phyloP scores from a whole-genome alignment of 768 basidiomycete genomes.

The Floccularia luteovirens region DNA sequence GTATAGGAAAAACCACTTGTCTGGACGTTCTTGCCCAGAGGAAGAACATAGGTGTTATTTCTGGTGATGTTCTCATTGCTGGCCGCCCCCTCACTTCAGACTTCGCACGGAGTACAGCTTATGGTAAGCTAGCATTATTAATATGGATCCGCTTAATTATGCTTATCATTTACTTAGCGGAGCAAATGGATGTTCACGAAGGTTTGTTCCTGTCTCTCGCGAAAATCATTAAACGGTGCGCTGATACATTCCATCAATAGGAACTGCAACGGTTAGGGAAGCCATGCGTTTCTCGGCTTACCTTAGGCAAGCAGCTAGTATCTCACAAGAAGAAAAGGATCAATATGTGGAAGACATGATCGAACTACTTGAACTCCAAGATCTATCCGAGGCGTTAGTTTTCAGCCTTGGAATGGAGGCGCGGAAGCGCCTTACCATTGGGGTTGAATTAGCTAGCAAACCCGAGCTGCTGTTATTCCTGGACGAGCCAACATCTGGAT shows the following conservation, averaged over 20 bases:
- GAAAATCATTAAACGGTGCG: background rate
- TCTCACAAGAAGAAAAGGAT: conserved; percentile 69
- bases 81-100: conserved; percentile 51
- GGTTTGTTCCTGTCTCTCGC: conserved; percentile 12
- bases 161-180: conserved; percentile 31
- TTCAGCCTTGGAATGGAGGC: conserved; percentile 61
- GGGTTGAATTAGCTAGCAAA: conserved; percentile 86
- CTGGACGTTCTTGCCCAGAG: conserved; percentile 68
- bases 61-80: conserved; percentile 60
- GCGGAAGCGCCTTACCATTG: conserved; percentile 84
- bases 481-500: conserved; percentile 40
- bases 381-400: conserved; percentile 77
- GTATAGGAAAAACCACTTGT: conserved; percentile 65
- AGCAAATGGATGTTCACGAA: conserved; percentile 86
- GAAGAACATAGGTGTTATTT: conserved; percentile 61
- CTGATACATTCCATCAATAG: conserved; percentile 8
- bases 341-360: conserved; percentile 79
- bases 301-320: conserved; percentile 65
- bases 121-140: conserved; percentile 38
- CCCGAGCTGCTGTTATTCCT: conserved; percentile 71
- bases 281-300: conserved; percentile 83
- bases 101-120: conserved; percentile 63
- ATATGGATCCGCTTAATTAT: conserved; percentile 14
- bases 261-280: conserved; percentile 76
- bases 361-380: conserved; percentile 77